Evolutionary conservation across 1,284 basidiomycete genomes (phyloP).

Genomic region (Irpex sp.): DNA sequence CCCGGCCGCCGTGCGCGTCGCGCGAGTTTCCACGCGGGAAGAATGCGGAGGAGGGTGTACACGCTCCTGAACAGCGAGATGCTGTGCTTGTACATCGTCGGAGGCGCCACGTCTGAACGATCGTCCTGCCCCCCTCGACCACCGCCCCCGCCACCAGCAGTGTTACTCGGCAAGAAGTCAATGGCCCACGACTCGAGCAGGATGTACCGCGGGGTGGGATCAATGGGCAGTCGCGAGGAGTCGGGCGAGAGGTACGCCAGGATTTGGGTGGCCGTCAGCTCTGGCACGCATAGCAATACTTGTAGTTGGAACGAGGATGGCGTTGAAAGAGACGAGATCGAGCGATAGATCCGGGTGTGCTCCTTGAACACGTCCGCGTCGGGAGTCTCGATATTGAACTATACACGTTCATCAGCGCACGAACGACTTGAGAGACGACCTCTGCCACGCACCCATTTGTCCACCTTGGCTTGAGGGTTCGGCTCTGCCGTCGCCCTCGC

Average conservation of each 20-base stretch:
- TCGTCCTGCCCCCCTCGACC: conserved; percentile 23
- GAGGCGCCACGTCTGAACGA: conserved; percentile 53
- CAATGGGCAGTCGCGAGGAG: conserved; percentile 56
- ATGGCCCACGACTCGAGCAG: conserved; percentile 74
- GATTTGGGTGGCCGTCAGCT: conserved; percentile 62
- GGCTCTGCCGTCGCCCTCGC: conserved; percentile 57
- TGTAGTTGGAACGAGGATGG: conserved; percentile 57
- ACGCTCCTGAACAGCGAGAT: conserved; percentile 76
- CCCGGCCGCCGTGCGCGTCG: conserved; percentile 48
- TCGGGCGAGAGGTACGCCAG: conserved; percentile 61
- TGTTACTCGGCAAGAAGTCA: conserved; percentile 32
- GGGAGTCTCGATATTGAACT: conserved; percentile 81
- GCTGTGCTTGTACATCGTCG: conserved; percentile 78
- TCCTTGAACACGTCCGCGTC: conserved; percentile 64
- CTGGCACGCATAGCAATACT: conserved; percentile 66
- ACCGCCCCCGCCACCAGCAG: background rate
- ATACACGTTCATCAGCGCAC: conserved; percentile 3
- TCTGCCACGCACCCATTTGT: conserved; percentile 67
- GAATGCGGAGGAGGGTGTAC: conserved; percentile 63
- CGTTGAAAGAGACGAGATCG: conserved; percentile 47
- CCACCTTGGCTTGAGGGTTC: conserved; percentile 43
- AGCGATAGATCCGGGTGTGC: conserved; percentile 56
- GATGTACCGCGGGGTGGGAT: conserved; percentile 62
- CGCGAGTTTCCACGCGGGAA: conserved; percentile 71
- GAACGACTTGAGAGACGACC: background rate